Evolutionary conservation across 2,329 filamentous ascomycete species (phyloP), one percentile per base, ranked within the genome.

Genomic region (Paecilomyces formosus): DNA sequence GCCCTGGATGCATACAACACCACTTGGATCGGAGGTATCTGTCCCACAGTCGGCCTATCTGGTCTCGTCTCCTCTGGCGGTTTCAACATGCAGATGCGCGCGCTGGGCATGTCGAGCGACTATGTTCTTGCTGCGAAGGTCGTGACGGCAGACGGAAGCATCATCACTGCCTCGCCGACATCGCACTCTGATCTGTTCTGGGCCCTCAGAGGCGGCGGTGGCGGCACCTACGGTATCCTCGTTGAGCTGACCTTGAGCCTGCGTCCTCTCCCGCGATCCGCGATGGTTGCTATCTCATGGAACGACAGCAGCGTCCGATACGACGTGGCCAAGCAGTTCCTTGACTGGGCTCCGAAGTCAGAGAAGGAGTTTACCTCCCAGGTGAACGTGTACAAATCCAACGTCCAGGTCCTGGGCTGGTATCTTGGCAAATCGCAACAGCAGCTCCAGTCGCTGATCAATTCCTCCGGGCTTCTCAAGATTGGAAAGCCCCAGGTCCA

Each of bases 141-240:
- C 15, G 71, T 52, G 22, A 52, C 50, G 3, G 50, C 50, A 52
- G 22, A 52, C 13, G 50, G 50, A 28, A 52, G 13, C 22, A 52
- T 28, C 21, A 28, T 52, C 57, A 58, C 53, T 12, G 53, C 57
- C 22, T 55, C 45, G 8, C 31, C 53, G 28, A 59, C 45, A n/a
- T 30, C 57, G 18, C 53, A 55, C 50, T 15, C 21, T n/a, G 30
- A 55, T 58, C 65, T 78, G 7, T 78, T 73, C 63, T 70, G 66
- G 63, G 73, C 72, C 2, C 66, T 76, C 59, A 68, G 73, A 30
- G 73, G 74, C 57, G 70, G 71, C 24, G 69, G 70, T 3, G 67
- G 66, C 39, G 72, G 69, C 15, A 62, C 53, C 11, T 72, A 68
- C 55, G 61, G 70, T n/a, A 66, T 73, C 35, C 60, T 73, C 35